phyloP scores from a whole-genome alignment of 2,329 filamentous ascomycete species.

The Colletotrichum sp. region DNA sequence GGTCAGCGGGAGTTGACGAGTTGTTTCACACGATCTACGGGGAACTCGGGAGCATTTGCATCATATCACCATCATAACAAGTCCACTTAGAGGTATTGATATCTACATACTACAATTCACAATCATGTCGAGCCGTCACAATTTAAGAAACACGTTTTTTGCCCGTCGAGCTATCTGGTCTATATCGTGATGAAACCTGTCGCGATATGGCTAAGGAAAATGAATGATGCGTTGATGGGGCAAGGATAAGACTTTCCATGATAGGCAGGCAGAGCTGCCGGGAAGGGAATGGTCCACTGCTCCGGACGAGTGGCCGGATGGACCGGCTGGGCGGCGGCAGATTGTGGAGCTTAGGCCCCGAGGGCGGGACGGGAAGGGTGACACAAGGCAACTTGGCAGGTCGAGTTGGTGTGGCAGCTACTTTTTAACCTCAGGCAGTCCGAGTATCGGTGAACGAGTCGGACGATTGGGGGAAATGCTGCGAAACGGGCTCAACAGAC shows the following conservation, averaged over 20 bases:
- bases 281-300: not conserved
- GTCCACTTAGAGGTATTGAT: not conserved
- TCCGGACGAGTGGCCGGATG: not conserved
- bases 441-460: not conserved
- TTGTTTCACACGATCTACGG: not conserved
- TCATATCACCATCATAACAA: not conserved
- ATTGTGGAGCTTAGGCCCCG: slow-evolving; percentile 4
- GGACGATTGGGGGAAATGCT: not conserved
- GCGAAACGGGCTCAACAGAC: not conserved
- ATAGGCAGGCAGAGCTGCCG: not conserved
- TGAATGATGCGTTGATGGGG: not conserved
- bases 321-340: not conserved
- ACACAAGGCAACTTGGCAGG: not conserved
- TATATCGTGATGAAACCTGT: not conserved
- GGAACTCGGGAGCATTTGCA: not conserved
- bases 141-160: not conserved
- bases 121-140: not conserved
- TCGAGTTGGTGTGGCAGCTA: not conserved
- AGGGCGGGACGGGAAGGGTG: slow-evolving; percentile 2
- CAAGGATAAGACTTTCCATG: not conserved
- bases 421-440: not conserved
- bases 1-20: not conserved
- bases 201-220: not conserved
- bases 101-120: not conserved
- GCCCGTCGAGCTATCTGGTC: not conserved